A percentile compares a stretch with the other conserved stretches of the same genome.
These are phyloP conservation scores for Passiflora organensis DNA, from an alignment of 345 rosid species.

Conservation along the genomic window DNA sequence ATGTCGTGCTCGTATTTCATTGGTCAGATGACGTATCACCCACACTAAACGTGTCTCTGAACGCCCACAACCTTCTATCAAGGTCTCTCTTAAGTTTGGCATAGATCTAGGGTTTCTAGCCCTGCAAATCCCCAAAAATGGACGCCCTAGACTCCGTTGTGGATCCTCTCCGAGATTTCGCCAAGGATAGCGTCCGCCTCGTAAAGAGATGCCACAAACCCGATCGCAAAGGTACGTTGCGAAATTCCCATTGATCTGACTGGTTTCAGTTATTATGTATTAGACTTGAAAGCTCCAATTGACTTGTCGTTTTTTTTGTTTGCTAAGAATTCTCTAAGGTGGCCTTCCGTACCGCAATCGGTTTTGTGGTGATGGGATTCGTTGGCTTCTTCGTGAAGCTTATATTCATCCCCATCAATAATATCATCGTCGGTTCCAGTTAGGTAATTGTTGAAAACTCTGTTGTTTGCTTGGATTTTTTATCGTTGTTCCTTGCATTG, in stretches of 20 bases:
- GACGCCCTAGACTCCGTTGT: slow-evolving; percentile 58
- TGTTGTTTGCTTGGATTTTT: too few relatives aligned
- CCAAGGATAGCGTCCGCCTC: slow-evolving; percentile 72
- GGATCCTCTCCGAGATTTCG: slow-evolving; percentile 71
- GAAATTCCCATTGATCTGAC: too few relatives aligned
- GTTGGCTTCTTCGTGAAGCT: slow-evolving; percentile 82
- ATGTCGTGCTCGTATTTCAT: too few relatives aligned
- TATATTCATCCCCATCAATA: slow-evolving; percentile 83
- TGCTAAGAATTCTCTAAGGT: slow-evolving; percentile 77
- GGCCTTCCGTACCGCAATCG: slow-evolving; percentile 79
- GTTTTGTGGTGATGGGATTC: slow-evolving; percentile 85
- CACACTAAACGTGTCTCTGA: neutral
- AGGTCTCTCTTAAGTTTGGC: too few relatives aligned
- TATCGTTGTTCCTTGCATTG: too few relatives aligned
- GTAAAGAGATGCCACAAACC: slow-evolving; percentile 83
- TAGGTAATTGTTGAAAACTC: too few relatives aligned
- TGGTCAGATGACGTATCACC: neutral
- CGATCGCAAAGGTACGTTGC: slow-evolving; percentile 69
- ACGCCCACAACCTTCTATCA: too few relatives aligned
- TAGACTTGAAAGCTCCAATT: too few relatives aligned
- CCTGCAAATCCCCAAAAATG: slow-evolving; percentile 25
- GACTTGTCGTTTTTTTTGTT: too few relatives aligned
- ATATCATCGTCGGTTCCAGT: slow-evolving; percentile 69
- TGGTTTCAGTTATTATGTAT: too few relatives aligned
- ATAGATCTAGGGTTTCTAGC: slow-evolving; percentile 2